phyloP scores from a whole-genome alignment of 2,329 filamentous ascomycete species.

The Fusarium goolgardi region DNA sequence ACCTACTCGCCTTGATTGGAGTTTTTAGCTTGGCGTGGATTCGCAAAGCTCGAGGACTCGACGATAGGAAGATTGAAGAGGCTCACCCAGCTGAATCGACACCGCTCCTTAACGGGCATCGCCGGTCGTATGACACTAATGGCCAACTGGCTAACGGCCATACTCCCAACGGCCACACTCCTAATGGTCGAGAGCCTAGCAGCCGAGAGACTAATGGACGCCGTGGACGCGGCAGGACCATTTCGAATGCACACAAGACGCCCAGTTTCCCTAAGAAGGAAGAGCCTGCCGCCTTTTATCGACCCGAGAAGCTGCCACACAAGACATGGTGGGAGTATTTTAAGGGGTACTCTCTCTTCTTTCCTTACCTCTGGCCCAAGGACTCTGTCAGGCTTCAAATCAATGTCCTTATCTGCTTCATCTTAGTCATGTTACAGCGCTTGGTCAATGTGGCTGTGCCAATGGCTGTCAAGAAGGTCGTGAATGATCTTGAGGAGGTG shows the following conservation, averaged over 20 bases:
- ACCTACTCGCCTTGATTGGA: constrained; percentile 71
- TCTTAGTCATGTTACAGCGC: constrained; percentile 82
- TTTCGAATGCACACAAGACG: constrained; percentile 54
- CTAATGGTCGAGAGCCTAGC: constrained; percentile 25
- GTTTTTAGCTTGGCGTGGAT: constrained; percentile 57
- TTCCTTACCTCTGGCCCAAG: constrained; percentile 95
- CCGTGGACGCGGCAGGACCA: constrained; percentile 52
- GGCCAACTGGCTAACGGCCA: constrained; percentile 45
- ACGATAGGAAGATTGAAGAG: constrained; percentile 54
- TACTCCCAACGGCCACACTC: constrained; percentile 11
- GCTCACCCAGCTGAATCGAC: constrained; percentile 67
- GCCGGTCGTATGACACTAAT: constrained; percentile 53
- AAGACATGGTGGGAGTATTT: constrained; percentile 98
- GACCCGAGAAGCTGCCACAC: constrained; percentile 85
- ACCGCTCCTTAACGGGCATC: constrained; percentile 67
- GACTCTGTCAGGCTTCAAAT: constrained; percentile 79
- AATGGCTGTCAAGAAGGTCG: constrained; percentile 81
- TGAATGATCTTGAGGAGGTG: constrained; percentile 71
- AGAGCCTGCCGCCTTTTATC: constrained; percentile 83
- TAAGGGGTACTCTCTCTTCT: constrained; percentile 90
- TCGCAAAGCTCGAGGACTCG: constrained; percentile 55
- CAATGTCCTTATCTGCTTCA: constrained; percentile 83
- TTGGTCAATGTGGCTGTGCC: constrained; percentile 89
- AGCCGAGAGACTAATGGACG: constrained; percentile 46
- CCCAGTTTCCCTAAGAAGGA: constrained; percentile 59